Evolutionary conservation across 2,329 filamentous ascomycete species (phyloP).

Genomic region (Pseudocercospora macadamiae): DNA sequence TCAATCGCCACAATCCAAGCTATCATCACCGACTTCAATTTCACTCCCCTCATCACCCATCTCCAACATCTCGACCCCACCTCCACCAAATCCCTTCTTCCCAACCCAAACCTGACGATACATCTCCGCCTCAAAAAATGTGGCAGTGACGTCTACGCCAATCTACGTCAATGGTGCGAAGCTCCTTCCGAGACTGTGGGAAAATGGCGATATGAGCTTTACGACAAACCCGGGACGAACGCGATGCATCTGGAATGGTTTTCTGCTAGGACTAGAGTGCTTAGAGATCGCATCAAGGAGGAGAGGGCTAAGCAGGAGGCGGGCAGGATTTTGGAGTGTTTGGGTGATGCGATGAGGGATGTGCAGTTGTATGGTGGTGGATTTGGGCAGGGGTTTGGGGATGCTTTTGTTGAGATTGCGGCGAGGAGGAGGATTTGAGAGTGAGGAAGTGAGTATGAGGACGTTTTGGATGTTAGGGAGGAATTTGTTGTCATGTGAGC

Average conservation of each 20-base stretch:
- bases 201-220: slow-evolving; percentile 6
- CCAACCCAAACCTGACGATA: background rate
- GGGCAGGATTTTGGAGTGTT: slow-evolving; percentile 9
- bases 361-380: background rate
- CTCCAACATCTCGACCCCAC: background rate
- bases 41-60: slow-evolving; percentile 9
- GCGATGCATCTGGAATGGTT: slow-evolving; percentile 15
- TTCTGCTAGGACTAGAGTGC: slow-evolving; percentile 7
- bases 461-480: too few species aligned
- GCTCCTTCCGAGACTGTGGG: background rate
- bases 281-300: background rate
- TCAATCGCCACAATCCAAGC: slow-evolving; percentile 23
- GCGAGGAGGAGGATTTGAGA: background rate
- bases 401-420: slow-evolving; percentile 5
- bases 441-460: too few species aligned
- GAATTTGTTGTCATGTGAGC: too few species aligned
- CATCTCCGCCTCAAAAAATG: slow-evolving; percentile 3
- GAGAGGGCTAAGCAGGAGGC: slow-evolving; percentile 3
- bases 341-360: slow-evolving; percentile 4
- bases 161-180: slow-evolving; percentile 11
- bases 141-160: slow-evolving; percentile 8
- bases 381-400: slow-evolving; percentile 13
- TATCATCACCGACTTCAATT: slow-evolving; percentile 30
- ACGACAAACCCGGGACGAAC: background rate
- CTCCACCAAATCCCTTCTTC: background rate